Percentiles rank a stretch among this genome's conserved stretches.
phyloP scores from a whole-genome alignment of 2,329 filamentous ascomycete genomes.

The Scedosporium apiospermum region DNA sequence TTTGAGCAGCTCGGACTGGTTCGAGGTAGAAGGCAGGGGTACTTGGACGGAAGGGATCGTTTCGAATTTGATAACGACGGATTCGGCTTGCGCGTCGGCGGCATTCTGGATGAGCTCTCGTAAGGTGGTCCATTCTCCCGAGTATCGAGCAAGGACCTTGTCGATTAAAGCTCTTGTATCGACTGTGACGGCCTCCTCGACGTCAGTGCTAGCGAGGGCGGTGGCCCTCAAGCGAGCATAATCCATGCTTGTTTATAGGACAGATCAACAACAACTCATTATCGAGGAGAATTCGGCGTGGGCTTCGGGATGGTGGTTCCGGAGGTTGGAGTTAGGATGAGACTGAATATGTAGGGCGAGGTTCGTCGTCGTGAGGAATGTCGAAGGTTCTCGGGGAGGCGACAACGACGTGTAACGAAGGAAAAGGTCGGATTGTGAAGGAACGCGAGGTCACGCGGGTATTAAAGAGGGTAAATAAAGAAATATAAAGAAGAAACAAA shows the following conservation, averaged over 20 bases:
- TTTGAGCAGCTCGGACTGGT: constrained; percentile 64
- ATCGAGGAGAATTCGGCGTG: not conserved
- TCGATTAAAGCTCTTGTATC: constrained; percentile 95
- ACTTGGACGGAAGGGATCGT: constrained; percentile 74
- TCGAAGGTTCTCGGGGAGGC: not conserved
- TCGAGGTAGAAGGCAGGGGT: constrained; percentile 56
- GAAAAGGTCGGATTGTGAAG: not conserved
- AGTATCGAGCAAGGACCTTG: constrained; percentile 93
- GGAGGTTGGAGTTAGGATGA: not conserved
- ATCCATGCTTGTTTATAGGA: constrained; percentile 43
- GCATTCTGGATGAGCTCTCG: constrained; percentile 96
- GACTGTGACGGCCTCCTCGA: constrained; percentile 95
- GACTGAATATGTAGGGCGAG: not conserved
- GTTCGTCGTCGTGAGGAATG: not conserved
- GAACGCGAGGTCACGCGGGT: not conserved
- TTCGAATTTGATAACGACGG: constrained; percentile 85
- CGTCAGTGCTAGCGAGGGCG: constrained; percentile 74
- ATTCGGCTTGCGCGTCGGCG: constrained; percentile 88
- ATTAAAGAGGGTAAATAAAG: not conserved
- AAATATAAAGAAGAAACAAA: not conserved
- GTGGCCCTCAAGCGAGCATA: constrained; percentile 73
- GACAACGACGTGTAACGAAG: not conserved
- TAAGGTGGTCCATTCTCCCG: constrained; percentile 84
- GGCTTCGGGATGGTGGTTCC: not conserved
- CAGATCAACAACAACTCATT: not conserved